A percentile compares a stretch with the other conserved stretches of the same genome.
phyloP scores from a whole-genome alignment of 176 grass and related monocot genomes.

The Tuctoria greenei region DNA sequence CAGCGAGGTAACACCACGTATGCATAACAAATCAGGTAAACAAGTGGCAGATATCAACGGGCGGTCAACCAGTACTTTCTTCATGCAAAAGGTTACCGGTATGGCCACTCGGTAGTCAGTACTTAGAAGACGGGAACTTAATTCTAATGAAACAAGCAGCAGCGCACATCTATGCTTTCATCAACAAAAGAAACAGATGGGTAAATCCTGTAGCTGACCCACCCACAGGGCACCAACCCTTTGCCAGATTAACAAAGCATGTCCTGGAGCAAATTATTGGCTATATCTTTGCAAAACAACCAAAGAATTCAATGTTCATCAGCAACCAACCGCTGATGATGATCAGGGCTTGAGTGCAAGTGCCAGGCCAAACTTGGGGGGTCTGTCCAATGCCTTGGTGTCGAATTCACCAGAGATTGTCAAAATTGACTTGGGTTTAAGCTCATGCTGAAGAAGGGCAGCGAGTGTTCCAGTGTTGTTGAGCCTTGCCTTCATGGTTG shows the following conservation, averaged over 20 bases:
- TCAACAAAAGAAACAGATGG: constrained; percentile 36
- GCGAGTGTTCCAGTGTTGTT: constrained; percentile 88
- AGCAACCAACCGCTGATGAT: constrained; percentile 11
- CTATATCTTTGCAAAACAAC: constrained; percentile 38
- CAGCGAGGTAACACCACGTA: not conserved
- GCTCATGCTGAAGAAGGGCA: constrained; percentile 86
- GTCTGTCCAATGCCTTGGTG: constrained; percentile 80
- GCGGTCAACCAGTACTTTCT: constrained; percentile 30
- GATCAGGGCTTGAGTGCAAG: constrained; percentile 78
- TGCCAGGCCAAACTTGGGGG: constrained; percentile 79
- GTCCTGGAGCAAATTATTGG: constrained; percentile 56
- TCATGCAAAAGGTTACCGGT: not conserved
- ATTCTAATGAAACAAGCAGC: constrained; percentile 16
- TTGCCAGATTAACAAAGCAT: constrained; percentile 33
- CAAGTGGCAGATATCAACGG: not conserved
- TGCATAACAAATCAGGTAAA: not conserved
- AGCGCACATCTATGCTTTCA: constrained; percentile 40
- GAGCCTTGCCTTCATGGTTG: constrained; percentile 68
- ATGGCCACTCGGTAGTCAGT: not conserved
- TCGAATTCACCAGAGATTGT: constrained; percentile 95
- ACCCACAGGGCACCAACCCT: constrained; percentile 42
- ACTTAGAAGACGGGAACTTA: not conserved
- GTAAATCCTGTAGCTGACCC: constrained; percentile 35
- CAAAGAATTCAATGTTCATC: constrained; percentile 42
- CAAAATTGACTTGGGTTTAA: constrained; percentile 80